Evolutionary conservation across 108 stramenopile genomes (phyloP), one percentile per base, ranked within the genome.

Genomic region (Asterionellopsis glacialis): DNA sequence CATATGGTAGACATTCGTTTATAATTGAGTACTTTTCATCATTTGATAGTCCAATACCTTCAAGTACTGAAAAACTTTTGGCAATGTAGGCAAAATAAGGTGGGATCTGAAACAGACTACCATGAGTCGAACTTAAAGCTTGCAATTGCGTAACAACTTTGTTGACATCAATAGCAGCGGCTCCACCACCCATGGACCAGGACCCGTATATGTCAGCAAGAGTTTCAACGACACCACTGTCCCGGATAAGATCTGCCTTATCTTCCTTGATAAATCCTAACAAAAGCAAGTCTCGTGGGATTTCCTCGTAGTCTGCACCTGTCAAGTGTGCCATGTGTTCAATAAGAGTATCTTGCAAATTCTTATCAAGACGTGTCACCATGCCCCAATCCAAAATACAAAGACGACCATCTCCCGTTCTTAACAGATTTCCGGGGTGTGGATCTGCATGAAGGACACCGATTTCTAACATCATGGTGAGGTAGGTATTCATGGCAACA

Each of bases 281-380:
- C 45, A 90, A 85, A 60, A 93, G 80, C 58, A 97, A 95, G 59
- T 97, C 96, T 59, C 94, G 87, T 18, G 94, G 93, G 64, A 97
- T 95, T 41, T 87, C 83, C 14, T 80, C 66, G 69, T 96, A 97
- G 69, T 97, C 96, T 50, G 93, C 81, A 48, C 96, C 92, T 26
- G 95, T 74, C 45, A 95, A 57, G 65, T 97, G 96, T 6, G 88
- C 94, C 67, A 97, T 91, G 10, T 95, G 94, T 70, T 95, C 93
- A 28, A 97, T 89, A 94, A 97, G 95, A 21, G 93, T 92, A 51
- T 93, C 92, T 65, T 90, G 88, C 63, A 94, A 91, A 72, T 95
- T 83, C 39, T 96, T 93, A 1, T 93, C 91, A 13, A 97, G 63
- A 56, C 94, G 81, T 18, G 95, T 94, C 95, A 95, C 93, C 23